Evolutionary conservation across 169 alveolate genomes (phyloP).

Genomic region (Plasmodium gaboni): DNA sequence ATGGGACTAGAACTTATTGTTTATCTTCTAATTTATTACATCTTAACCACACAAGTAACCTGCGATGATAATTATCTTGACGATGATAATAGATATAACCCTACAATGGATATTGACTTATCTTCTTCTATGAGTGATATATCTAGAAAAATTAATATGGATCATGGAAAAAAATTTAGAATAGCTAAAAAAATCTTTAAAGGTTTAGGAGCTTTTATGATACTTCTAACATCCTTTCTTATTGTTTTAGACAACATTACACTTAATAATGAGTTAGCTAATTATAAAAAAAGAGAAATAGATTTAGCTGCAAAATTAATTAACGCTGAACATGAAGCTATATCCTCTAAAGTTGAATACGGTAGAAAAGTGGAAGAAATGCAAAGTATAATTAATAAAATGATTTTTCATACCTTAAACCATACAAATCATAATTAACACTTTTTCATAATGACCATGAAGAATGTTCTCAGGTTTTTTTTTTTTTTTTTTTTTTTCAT

Average conservation of each 20-base stretch:
- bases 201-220: constrained; percentile 1
- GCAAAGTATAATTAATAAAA: constrained; percentile 14
- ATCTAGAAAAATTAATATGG: not conserved
- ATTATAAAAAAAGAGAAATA: constrained; percentile 8
- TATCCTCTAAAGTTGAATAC: not conserved
- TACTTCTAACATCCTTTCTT: not conserved
- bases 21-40: not conserved
- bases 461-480: constrained; percentile 16
- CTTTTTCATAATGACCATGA: constrained; percentile 4
- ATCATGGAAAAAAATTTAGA: not conserved
- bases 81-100: not conserved
- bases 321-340: not conserved
- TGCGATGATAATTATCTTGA: not conserved
- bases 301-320: constrained; percentile 6
- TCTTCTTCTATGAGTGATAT: not conserved
- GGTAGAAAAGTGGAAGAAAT: constrained; percentile 14
- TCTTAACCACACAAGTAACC: not conserved
- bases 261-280: constrained; percentile 2
- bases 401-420: constrained; percentile 6
- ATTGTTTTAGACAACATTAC: constrained; percentile 1
- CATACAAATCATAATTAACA: not conserved
- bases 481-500: not conserved
- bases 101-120: not conserved
- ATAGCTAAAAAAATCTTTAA: constrained; percentile 4
- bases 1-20: not conserved